Conservation (phyloP, 306 rosid genomes). For the Abrus precatorius region DNA sequence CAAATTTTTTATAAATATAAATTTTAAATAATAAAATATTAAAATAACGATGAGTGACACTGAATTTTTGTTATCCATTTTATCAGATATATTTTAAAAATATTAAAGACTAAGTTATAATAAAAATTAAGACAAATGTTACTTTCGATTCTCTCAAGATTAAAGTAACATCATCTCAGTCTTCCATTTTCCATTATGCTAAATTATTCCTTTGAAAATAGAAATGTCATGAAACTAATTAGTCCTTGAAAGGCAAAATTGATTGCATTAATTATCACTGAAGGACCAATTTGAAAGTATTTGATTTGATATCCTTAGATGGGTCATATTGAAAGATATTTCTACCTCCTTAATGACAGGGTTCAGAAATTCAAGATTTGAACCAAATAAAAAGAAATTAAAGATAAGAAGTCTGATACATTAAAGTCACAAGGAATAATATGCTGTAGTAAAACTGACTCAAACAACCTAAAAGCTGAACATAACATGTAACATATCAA, state of each 20-base stretch:
- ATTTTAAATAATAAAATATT: no score
- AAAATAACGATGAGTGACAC: no score
- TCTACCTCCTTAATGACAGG: background rate
- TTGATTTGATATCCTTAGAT: no score
- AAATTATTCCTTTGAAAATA: background rate
- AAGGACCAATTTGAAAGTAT: background rate
- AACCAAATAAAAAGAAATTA: background rate
- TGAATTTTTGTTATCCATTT: no score
- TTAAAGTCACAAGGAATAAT: slow-evolving; percentile 20
- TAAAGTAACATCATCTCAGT: background rate
- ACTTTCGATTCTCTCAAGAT: background rate
- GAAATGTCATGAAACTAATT: background rate
- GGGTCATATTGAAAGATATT: background rate
- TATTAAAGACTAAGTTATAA: no score
- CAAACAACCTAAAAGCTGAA: slow-evolving; percentile 35
- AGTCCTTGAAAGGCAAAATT: background rate
- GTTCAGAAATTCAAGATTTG: slow-evolving; percentile 10
- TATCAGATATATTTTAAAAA: no score
- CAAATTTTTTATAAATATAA: no score
- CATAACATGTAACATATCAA: slow-evolving; percentile 23
- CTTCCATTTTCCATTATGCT: background rate
- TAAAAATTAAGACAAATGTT: background rate
- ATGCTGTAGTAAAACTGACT: slow-evolving; percentile 12
- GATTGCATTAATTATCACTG: background rate
- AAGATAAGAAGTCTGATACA: slow-evolving; percentile 9